Conservation (phyloP, 768 basidiomycete species). For the Phlebiopsis gigantea region DNA sequence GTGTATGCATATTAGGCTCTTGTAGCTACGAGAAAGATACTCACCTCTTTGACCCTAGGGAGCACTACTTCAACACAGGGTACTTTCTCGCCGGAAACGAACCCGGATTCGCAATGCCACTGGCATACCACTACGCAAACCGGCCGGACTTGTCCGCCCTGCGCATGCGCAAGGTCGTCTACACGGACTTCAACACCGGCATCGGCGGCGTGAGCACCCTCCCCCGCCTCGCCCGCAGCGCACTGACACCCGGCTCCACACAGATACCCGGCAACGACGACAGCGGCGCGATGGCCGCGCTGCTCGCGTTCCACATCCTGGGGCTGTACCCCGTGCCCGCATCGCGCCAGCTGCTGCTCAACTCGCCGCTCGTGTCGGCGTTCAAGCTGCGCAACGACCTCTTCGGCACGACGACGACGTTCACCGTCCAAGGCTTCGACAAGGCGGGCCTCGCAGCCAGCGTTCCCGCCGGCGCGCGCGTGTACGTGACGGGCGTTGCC, state of each 20-base stretch:
- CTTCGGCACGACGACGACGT: constrained; percentile 33
- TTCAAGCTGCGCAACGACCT: constrained; percentile 37
- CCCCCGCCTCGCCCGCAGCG: too few relatives aligned
- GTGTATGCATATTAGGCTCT: constrained; percentile 32
- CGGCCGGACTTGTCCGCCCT: constrained; percentile 45
- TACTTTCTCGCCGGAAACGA: constrained; percentile 47
- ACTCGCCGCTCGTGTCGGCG: constrained; percentile 42
- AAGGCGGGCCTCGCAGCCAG: constrained; percentile 27
- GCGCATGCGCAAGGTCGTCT: constrained; percentile 39
- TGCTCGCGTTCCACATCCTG: constrained; percentile 44
- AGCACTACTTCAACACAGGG: constrained; percentile 40
- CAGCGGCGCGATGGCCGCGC: constrained; percentile 47
- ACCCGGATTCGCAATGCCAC: constrained; percentile 43
- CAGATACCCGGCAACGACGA: constrained; percentile 50
- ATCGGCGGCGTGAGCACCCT: constrained; percentile 34
- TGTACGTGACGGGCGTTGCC: constrained; percentile 40
- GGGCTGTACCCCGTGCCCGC: constrained; percentile 46
- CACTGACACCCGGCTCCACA: neutral
- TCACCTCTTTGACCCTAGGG: constrained; percentile 25
- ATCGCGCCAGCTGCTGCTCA: constrained; percentile 42
- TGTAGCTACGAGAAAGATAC: neutral
- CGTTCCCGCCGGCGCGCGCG: constrained; percentile 34
- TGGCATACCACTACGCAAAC: constrained; percentile 45
- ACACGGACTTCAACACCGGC: constrained; percentile 40
- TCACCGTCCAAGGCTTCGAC: constrained; percentile 41